Percentiles rank a stretch among this genome's conserved stretches.
Conservation (phyloP, 495 filamentous ascomycete genomes). For the Bathelium albidoporum region DNA sequence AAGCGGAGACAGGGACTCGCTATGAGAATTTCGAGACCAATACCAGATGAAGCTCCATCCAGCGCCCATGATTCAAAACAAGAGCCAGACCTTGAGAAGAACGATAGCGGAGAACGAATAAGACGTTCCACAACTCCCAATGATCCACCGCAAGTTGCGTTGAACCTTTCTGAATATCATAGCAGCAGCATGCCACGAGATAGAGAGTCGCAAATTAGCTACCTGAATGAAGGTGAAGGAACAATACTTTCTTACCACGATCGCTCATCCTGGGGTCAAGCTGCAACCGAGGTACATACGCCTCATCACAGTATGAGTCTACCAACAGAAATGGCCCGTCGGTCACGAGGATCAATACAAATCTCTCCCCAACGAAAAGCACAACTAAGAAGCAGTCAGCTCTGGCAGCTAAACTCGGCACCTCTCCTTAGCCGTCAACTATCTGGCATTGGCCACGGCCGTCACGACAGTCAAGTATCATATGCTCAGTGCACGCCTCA, state of each 20-base stretch:
- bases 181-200: not conserved
- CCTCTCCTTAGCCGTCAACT: not conserved
- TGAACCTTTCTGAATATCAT: not conserved
- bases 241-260: not conserved
- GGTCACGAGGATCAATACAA: not conserved
- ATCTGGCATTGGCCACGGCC: not conserved
- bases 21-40: not conserved
- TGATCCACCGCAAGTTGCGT: not conserved
- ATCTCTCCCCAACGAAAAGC: not conserved
- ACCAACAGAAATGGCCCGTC: not conserved
- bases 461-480: not conserved
- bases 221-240: not conserved
- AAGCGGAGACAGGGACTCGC: not conserved
- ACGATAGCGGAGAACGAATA: not conserved
- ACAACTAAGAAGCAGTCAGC: not conserved
- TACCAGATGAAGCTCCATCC: not conserved
- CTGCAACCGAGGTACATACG: not conserved
- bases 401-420: not conserved
- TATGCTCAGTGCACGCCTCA: not conserved
- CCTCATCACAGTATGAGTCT: slow-evolving; percentile 1
- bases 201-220: not conserved
- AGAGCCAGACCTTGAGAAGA: not conserved
- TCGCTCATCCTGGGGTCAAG: slow-evolving; percentile 1
- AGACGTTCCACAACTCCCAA: not conserved
- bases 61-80: not conserved